Conservation (phyloP, 306 rosid genomes). For the Phaseolus lunatus region DNA sequence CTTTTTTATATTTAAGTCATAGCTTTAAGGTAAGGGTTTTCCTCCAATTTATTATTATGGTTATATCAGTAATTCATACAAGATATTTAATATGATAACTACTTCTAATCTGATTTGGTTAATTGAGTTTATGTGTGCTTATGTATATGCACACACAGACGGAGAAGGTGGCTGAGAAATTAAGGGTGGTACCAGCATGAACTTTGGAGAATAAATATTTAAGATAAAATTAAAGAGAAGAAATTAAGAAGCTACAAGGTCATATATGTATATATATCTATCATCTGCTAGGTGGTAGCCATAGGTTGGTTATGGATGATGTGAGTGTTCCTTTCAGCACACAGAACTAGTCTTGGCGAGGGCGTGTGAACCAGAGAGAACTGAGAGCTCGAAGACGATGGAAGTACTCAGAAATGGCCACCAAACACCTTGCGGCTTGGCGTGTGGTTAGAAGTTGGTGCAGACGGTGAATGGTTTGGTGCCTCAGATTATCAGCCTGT, state of each 20-base stretch:
- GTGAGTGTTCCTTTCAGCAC: neutral
- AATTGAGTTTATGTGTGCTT: neutral
- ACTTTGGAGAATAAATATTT: slow-evolving; percentile 14
- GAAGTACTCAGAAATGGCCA: slow-evolving; percentile 85
- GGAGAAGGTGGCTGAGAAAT: neutral
- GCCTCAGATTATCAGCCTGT: slow-evolving; percentile 94
- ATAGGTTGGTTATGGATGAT: slow-evolving; percentile 7
- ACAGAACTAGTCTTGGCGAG: slow-evolving; percentile 65
- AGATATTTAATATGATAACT: neutral
- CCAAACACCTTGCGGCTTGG: slow-evolving; percentile 85
- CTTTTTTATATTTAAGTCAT: neutral
- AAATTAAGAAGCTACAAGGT: slow-evolving; percentile 40
- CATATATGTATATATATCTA: slow-evolving; percentile 13
- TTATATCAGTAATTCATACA: neutral
- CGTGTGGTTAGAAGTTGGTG: slow-evolving; percentile 76
- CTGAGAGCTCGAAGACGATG: slow-evolving; percentile 95
- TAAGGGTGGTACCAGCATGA: neutral
- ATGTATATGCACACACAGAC: neutral
- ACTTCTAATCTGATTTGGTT: slow-evolving; percentile 5
- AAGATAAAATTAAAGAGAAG: slow-evolving; percentile 22
- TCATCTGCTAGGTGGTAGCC: neutral
- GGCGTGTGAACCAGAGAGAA: slow-evolving; percentile 87
- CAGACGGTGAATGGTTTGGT: slow-evolving; percentile 75
- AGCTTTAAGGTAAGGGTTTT: neutral
- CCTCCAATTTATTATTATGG: neutral